Conservation (phyloP, 1,284 basidiomycete species). For the Phylloporus sp. region DNA sequence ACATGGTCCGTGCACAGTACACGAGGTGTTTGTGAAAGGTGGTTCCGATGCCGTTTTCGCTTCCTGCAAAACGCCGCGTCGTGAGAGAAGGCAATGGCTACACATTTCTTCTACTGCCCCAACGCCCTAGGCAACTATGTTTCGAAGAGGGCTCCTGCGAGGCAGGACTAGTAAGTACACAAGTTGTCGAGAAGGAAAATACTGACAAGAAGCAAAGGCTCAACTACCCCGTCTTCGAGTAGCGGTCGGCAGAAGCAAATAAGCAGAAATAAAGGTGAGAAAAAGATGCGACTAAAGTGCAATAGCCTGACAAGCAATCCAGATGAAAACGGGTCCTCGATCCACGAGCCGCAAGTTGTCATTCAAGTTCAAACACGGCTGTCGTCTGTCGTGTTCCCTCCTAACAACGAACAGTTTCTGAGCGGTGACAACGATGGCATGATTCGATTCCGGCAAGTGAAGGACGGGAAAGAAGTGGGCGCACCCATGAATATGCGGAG, state of each 20-base stretch:
- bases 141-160: not conserved
- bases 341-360: too few species aligned
- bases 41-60: too few species aligned
- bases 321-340: too few species aligned
- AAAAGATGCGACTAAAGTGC: not conserved
- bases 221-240: not conserved
- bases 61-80: too few species aligned
- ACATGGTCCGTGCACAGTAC: too few species aligned
- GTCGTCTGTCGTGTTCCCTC: too few species aligned
- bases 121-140: not conserved
- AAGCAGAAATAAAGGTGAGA: too few species aligned
- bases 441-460: not conserved
- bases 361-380: too few species aligned
- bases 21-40: too few species aligned
- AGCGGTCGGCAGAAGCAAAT: too few species aligned
- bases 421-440: not conserved
- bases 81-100: not conserved
- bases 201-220: not conserved
- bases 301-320: not conserved
- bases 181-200: not conserved
- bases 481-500: not conserved
- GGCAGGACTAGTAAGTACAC: not conserved
- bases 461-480: not conserved
- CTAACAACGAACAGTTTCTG: not conserved
- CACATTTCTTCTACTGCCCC: not conserved